A percentile compares a stretch with the other conserved stretches of the same genome.
phyloP scores from a whole-genome alignment of 345 rosid species.

The Boechera retrofracta region DNA sequence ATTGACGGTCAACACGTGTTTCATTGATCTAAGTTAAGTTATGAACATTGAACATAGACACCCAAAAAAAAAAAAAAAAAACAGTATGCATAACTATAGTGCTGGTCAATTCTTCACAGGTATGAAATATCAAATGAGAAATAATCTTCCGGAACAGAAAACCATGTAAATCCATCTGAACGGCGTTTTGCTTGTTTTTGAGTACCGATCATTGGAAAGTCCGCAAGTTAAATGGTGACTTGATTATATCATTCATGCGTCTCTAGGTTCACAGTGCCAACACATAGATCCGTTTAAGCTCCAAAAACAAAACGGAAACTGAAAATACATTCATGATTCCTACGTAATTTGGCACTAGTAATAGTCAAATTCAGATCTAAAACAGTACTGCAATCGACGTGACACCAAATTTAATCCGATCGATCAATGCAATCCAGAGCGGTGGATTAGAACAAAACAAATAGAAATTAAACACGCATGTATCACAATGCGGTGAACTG shows the following conservation, averaged over 20 bases:
- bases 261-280: not conserved
- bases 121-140: not conserved
- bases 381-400: not conserved
- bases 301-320: not conserved
- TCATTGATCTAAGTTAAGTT: no score
- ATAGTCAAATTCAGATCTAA: conserved; percentile 39
- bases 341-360: not conserved
- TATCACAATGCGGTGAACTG: conserved; percentile 19
- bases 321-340: not conserved
- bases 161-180: conserved; percentile 23
- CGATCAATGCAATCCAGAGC: not conserved
- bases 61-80: no score
- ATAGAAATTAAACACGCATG: not conserved
- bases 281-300: not conserved
- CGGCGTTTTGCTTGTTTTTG: not conserved
- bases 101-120: not conserved
- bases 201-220: conserved; percentile 16
- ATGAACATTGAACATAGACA: no score
- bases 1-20: conserved; percentile 6
- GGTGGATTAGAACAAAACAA: not conserved
- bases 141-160: not conserved
- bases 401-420: conserved; percentile 4
- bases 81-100: not conserved
- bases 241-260: conserved; percentile 1
- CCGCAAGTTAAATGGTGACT: not conserved